These are phyloP conservation scores for Saccharomycopsis amapae DNA, from an alignment of 805 yeast species.

Conservation along the genomic window DNA sequence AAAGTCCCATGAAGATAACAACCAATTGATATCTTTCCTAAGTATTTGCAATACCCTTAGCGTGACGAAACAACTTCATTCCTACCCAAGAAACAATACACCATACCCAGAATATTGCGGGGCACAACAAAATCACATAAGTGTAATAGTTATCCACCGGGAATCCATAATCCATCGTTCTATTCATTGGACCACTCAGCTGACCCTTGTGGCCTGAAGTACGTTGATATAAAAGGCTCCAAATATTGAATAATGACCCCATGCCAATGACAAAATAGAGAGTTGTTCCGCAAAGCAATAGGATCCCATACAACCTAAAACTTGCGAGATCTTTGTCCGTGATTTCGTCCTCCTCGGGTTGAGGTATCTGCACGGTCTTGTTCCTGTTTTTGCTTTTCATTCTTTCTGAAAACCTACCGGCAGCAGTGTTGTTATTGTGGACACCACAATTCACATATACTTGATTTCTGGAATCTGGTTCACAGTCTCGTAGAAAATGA, in stretches of 20 bases:
- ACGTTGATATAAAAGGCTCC: not conserved
- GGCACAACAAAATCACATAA: conserved; percentile 26
- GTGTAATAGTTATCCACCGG: conserved; percentile 34
- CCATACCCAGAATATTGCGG: conserved; percentile 52
- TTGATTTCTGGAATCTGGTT: too few relatives aligned
- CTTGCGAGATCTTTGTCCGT: not conserved
- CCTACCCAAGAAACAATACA: conserved; percentile 70
- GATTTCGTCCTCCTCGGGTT: not conserved
- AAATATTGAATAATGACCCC: conserved; percentile 15
- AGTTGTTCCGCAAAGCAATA: conserved; percentile 3
- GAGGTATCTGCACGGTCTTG: not conserved
- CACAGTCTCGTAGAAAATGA: too few relatives aligned
- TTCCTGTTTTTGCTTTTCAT: not conserved
- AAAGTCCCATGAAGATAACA: not conserved
- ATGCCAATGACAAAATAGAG: conserved; percentile 12
- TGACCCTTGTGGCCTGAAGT: not conserved
- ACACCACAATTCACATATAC: too few relatives aligned
- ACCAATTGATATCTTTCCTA: not conserved
- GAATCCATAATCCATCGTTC: conserved; percentile 25
- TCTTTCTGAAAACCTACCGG: too few relatives aligned
- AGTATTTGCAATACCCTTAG: conserved; percentile 46
- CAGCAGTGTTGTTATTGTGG: too few relatives aligned
- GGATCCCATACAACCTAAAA: conserved; percentile 11
- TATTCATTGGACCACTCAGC: not conserved
- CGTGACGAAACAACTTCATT: conserved; percentile 67